Percentiles rank a stretch among this genome's conserved stretches.
Evolutionary conservation across 768 basidiomycete genomes (phyloP).

Genomic region (Mrakia hoshinonis): DNA sequence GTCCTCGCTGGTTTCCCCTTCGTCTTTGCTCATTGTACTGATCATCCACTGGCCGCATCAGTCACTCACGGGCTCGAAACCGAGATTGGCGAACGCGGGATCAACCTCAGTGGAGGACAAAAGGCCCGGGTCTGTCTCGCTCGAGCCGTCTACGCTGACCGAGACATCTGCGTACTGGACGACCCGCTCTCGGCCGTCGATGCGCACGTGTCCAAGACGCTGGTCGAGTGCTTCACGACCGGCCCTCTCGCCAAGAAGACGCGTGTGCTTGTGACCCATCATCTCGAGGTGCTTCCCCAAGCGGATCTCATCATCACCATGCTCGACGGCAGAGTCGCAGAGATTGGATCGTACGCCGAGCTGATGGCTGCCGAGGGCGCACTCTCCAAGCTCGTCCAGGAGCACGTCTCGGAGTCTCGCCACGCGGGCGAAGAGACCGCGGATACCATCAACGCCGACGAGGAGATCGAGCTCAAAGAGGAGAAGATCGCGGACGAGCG

Average conservation of each 20-base stretch:
- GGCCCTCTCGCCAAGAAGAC: constrained; percentile 60
- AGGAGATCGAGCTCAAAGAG: constrained; percentile 33
- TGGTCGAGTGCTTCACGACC: constrained; percentile 75
- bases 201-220: constrained; percentile 78
- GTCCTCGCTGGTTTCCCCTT: too few relatives aligned
- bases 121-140: constrained; percentile 77
- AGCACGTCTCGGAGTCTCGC: constrained; percentile 42
- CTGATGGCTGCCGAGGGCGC: constrained; percentile 53
- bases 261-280: constrained; percentile 81
- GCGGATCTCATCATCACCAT: constrained; percentile 70
- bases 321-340: constrained; percentile 64
- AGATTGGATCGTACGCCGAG: constrained; percentile 68
- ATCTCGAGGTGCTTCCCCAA: constrained; percentile 76
- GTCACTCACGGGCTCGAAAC: constrained; percentile 43
- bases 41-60: too few relatives aligned
- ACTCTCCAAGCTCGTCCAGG: constrained; percentile 53
- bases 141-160: constrained; percentile 74
- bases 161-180: constrained; percentile 81
- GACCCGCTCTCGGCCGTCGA: constrained; percentile 86
- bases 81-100: constrained; percentile 56
- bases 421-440: too few relatives aligned
- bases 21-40: too few relatives aligned
- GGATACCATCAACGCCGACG: constrained; percentile 17
- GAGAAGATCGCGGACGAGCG: constrained; percentile 37
- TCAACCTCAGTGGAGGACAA: constrained; percentile 53